Evolutionary conservation across 768 basidiomycete species (phyloP).

Genomic region (Boletellus sp.): DNA sequence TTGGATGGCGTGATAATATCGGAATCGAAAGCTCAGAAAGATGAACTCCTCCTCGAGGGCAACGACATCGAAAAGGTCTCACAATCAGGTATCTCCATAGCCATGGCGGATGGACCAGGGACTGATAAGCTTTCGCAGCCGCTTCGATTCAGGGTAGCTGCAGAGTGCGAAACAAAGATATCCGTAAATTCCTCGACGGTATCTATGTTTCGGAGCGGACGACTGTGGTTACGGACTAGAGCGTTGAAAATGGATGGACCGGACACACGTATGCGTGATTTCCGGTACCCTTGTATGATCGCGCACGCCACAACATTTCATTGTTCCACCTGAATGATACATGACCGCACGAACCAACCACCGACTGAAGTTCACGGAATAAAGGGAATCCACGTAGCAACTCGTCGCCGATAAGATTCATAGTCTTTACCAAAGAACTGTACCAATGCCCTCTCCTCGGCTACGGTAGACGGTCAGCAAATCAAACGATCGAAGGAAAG

Average conservation of each 20-base stretch:
- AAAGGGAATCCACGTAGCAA: conserved; percentile 88
- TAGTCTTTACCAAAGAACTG: conserved; percentile 92
- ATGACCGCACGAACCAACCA: not conserved
- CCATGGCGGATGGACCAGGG: not conserved
- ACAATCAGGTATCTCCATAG: conserved; percentile 68
- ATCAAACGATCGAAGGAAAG: not conserved
- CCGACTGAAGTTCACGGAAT: conserved; percentile 50
- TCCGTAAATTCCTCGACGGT: conserved; percentile 97
- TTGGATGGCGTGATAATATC: conserved; percentile 77
- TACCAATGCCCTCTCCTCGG: conserved; percentile 75
- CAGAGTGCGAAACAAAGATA: conserved; percentile 99
- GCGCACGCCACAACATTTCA: conserved; percentile 19
- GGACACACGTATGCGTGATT: conserved; percentile 20
- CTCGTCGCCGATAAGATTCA: conserved; percentile 63
- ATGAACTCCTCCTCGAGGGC: conserved; percentile 90
- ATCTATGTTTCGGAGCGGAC: conserved; percentile 87
- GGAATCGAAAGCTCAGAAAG: conserved; percentile 91
- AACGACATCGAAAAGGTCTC: conserved; percentile 97
- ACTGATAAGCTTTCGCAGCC: conserved; percentile 42
- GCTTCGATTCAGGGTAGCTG: conserved; percentile 96
- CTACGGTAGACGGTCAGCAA: conserved; percentile 39
- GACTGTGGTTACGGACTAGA: conserved; percentile 48
- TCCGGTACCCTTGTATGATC: conserved; percentile 26
- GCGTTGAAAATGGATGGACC: conserved; percentile 6
- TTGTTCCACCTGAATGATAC: conserved; percentile 2